Evolutionary conservation across 257 asterid genomes (phyloP), one percentile per base, ranked within the genome.

Genomic region (Striga asiatica): DNA sequence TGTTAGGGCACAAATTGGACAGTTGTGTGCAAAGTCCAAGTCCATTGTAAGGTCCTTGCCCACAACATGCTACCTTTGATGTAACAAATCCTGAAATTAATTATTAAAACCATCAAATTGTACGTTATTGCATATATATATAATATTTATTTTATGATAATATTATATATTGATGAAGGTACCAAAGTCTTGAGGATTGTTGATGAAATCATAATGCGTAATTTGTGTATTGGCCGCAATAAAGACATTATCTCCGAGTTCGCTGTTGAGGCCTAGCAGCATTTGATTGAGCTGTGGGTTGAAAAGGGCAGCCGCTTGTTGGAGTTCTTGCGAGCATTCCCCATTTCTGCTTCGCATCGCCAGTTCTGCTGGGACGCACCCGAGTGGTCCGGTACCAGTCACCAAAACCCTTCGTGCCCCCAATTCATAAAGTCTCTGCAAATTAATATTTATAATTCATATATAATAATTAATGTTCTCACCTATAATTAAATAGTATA

Each of bases 381-480:
- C 98, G 37, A 91, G 47, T 2, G 98, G 97, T 0, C 98, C 98
- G 0, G 88, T 80, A 21, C 96, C 96, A 0, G 95, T 91, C 53
- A 91, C 97, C 21, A 91, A 46, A 3, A 91, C 88, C 60, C 89
- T 73, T 9, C 94, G 64, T 1, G 91, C 94, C 37, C 94, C 94
- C 45, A 79, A 27, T 0, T 73, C 79, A n/a, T 84, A 68, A 0
- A 87, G 59, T 10, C 80, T 77, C 98, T 91, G 84, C 46, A 17
- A 41, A 39, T 13, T 12, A 39, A n/a, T n/a, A n/a, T n/a, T n/a
- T n/a, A n/a, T n/a, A n/a, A n/a, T n/a, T n/a, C n/a, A n/a, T n/a
- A n/a, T 11, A 13, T 6, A 39, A 14, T 37, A 11, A 11, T 37
- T n/a, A n/a, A n/a, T n/a, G n/a, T n/a, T n/a, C n/a, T 6, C 43